phyloP scores from a whole-genome alignment of 2,329 filamentous ascomycete species.

The Epichloe festucae region DNA sequence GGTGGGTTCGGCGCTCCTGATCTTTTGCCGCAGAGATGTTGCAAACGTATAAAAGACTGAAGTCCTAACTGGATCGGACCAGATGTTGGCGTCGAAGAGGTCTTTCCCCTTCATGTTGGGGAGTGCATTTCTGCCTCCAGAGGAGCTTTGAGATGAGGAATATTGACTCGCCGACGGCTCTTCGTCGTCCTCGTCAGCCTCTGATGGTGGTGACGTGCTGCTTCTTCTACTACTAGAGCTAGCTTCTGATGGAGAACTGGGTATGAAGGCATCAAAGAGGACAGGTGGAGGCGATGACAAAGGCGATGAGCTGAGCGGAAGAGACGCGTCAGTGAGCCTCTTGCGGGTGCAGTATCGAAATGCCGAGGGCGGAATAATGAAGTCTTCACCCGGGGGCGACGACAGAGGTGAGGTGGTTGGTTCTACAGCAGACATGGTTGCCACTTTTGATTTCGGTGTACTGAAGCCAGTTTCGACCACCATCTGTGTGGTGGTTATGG shows the following conservation, averaged over 20 bases:
- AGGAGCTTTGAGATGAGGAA: conserved; percentile 26
- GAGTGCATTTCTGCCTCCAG: conserved; percentile 22
- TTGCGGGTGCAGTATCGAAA: conserved; percentile 12
- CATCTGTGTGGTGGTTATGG: background rate
- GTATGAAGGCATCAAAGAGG: conserved; percentile 37
- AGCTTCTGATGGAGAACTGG: conserved; percentile 22
- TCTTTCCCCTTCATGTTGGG: conserved; percentile 58
- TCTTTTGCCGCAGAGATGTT: conserved; percentile 51
- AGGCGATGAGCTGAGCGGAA: conserved; percentile 35
- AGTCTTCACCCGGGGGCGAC: conserved; percentile 23
- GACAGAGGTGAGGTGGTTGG: conserved; percentile 23
- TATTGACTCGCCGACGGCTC: conserved; percentile 25
- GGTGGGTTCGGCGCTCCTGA: conserved; percentile 49
- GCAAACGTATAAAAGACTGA: conserved; percentile 63
- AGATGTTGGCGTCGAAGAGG: conserved; percentile 58
- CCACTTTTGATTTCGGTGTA: conserved; percentile 8
- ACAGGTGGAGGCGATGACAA: conserved; percentile 42
- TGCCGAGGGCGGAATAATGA: conserved; percentile 14
- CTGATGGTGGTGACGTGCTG: conserved; percentile 29
- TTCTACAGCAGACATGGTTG: conserved; percentile 9
- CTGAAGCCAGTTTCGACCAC: conserved; percentile 1
- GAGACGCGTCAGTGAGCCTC: conserved; percentile 10
- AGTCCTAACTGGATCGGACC: conserved; percentile 53
- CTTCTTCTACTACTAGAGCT: conserved; percentile 21
- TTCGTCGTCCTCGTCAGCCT: conserved; percentile 27